These are phyloP conservation scores for Penicillium roqueforti DNA, from an alignment of 495 filamentous ascomycete species.

Conservation along the genomic window DNA sequence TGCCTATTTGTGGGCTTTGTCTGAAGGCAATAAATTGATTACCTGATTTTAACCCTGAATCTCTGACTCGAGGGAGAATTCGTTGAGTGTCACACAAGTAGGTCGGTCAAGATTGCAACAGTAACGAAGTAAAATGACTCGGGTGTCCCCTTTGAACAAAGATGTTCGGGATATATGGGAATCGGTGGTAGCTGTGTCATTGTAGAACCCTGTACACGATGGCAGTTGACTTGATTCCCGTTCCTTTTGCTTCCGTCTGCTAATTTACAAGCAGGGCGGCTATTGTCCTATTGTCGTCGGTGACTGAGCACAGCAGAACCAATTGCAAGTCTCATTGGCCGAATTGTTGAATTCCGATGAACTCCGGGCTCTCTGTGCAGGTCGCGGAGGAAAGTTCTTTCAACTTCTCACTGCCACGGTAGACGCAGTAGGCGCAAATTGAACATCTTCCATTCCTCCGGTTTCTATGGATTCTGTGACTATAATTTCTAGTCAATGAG, in stretches of 20 bases:
- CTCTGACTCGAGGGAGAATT: slow-evolving; percentile 11
- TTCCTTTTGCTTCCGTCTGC: neutral
- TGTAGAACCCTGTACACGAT: slow-evolving; percentile 1
- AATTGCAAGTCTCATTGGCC: neutral
- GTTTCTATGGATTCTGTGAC: neutral
- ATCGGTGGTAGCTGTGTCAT: neutral
- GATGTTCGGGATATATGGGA: neutral
- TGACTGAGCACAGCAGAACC: neutral
- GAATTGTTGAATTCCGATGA: neutral
- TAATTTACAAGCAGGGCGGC: neutral
- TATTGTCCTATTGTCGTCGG: neutral
- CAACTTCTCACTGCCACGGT: neutral
- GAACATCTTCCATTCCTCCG: neutral
- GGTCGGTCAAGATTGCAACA: slow-evolving; percentile 22
- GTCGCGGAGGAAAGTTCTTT: neutral
- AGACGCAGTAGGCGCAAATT: neutral
- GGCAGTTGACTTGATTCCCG: neutral
- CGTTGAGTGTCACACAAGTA: slow-evolving; percentile 15
- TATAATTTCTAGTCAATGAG: neutral
- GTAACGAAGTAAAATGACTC: slow-evolving; percentile 12
- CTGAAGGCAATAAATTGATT: neutral
- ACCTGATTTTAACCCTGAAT: neutral
- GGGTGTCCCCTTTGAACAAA: neutral
- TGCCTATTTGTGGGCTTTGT: neutral
- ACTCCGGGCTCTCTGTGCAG: neutral